These are phyloP conservation scores for Collybiopsis confluens DNA, from an alignment of 768 basidiomycete genomes.

Conservation along the genomic window DNA sequence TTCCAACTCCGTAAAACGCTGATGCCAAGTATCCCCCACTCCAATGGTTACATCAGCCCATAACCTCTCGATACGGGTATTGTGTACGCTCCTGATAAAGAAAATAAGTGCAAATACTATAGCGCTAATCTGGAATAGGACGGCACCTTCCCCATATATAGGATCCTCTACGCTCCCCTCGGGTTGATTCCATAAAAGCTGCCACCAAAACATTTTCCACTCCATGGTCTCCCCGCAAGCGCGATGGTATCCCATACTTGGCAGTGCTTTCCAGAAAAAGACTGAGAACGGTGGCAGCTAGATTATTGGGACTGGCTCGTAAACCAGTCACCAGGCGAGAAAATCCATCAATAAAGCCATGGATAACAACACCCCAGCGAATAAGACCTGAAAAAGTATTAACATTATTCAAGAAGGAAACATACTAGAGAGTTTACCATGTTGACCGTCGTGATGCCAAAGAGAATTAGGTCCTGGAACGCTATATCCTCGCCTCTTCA, in stretches of 20 bases:
- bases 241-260: slow-evolving; percentile 1
- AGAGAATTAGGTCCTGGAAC: slow-evolving; percentile 27
- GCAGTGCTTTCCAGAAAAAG: slow-evolving; percentile 17
- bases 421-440: slow-evolving; percentile 22
- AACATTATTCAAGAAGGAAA: not conserved
- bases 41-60: slow-evolving; percentile 31
- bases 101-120: not conserved
- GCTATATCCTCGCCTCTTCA: slow-evolving; percentile 18
- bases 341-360: slow-evolving; percentile 40
- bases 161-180: slow-evolving; percentile 1
- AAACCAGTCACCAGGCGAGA: slow-evolving; percentile 31
- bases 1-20: slow-evolving; percentile 27
- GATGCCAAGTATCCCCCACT: slow-evolving; percentile 29
- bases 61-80: slow-evolving; percentile 26
- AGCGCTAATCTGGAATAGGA: not conserved
- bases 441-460: slow-evolving; percentile 35
- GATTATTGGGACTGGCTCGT: slow-evolving; percentile 35
- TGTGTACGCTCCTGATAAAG: slow-evolving; percentile 16
- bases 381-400: slow-evolving; percentile 26
- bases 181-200: slow-evolving; percentile 1
- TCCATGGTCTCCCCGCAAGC: slow-evolving; percentile 2
- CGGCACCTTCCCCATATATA: slow-evolving; percentile 7
- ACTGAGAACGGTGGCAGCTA: slow-evolving; percentile 30
- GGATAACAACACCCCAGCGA: slow-evolving; percentile 30
- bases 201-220: slow-evolving; percentile 4